Evolutionary conservation across 768 basidiomycete genomes (phyloP).

Genomic region (Kockovaella imperatae): DNA sequence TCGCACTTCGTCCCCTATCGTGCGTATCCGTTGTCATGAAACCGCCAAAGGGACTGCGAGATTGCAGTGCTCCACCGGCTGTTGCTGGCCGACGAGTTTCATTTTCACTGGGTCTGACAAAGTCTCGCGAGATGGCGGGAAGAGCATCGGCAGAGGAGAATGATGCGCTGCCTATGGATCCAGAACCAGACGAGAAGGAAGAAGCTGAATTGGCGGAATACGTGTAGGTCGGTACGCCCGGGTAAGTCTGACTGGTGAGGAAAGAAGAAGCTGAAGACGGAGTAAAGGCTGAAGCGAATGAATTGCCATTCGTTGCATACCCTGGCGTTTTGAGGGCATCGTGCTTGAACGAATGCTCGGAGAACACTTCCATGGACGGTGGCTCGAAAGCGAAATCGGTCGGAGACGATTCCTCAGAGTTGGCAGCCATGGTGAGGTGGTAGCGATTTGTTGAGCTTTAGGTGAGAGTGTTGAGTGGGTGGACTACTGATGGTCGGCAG

Average conservation of each 20-base stretch:
- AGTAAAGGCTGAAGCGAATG: slow-evolving; percentile 1
- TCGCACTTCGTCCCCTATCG: not conserved
- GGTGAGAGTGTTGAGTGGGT: too few relatives aligned
- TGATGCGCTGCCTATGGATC: slow-evolving; percentile 25
- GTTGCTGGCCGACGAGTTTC: slow-evolving; percentile 41
- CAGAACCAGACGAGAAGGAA: slow-evolving; percentile 31
- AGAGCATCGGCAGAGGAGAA: slow-evolving; percentile 37
- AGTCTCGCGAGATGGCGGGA: slow-evolving; percentile 42
- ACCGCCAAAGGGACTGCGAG: slow-evolving; percentile 12
- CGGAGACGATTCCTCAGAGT: slow-evolving; percentile 25
- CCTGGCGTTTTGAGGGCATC: slow-evolving; percentile 13
- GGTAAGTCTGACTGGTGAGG: not conserved
- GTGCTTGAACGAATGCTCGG: slow-evolving; percentile 8
- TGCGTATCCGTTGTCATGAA: not conserved
- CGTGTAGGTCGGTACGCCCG: slow-evolving; percentile 2
- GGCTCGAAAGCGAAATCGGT: slow-evolving; percentile 36
- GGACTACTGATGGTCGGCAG: too few relatives aligned
- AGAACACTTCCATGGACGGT: slow-evolving; percentile 4
- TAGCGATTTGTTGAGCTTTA: too few relatives aligned
- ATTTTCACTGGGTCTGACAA: slow-evolving; percentile 31
- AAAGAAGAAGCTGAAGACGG: not conserved
- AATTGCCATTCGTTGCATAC: too few relatives aligned
- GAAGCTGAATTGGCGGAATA: slow-evolving; percentile 7
- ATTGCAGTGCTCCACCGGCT: slow-evolving; percentile 36
- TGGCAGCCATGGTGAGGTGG: too few relatives aligned